Evolutionary conservation across 78 protist species (phyloP).

Genomic region (Dictyostelium brefeldianum): DNA sequence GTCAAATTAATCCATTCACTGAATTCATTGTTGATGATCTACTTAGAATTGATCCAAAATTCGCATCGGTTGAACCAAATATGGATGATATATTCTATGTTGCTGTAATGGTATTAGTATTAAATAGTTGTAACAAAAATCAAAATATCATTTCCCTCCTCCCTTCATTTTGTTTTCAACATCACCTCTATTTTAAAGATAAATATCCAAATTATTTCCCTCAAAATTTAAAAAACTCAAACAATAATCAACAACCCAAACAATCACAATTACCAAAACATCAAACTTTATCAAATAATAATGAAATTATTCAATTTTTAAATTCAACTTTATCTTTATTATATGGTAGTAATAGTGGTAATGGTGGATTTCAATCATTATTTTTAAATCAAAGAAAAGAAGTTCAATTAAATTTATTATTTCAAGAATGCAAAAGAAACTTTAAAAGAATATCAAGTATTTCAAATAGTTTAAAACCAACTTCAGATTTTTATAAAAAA

Average conservation of each 20-base stretch:
- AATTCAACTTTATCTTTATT: constrained; percentile 25
- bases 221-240: background rate
- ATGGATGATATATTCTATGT: constrained; percentile 82
- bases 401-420: constrained; percentile 21
- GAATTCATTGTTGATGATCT: constrained; percentile 77
- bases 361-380: constrained; percentile 2
- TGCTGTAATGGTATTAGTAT: constrained; percentile 62
- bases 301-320: constrained; percentile 43
- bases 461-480: constrained; percentile 35
- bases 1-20: constrained; percentile 43
- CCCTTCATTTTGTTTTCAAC: constrained; percentile 73
- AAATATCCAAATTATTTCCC: constrained; percentile 78
- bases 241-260: background rate
- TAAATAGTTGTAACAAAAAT: constrained; percentile 42
- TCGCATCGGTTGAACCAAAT: constrained; percentile 78
- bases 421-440: constrained; percentile 68
- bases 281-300: constrained; percentile 6
- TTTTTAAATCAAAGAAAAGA: constrained; percentile 12
- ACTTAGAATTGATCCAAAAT: constrained; percentile 51
- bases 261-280: background rate
- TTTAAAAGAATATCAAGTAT: constrained; percentile 53
- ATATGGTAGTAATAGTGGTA: constrained; percentile 2
- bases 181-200: constrained; percentile 73
- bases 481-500: constrained; percentile 64
- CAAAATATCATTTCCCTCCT: constrained; percentile 24